These are phyloP conservation scores for Aspergillus bombycis DNA, from an alignment of 2,329 filamentous ascomycete genomes.

Conservation along the genomic window DNA sequence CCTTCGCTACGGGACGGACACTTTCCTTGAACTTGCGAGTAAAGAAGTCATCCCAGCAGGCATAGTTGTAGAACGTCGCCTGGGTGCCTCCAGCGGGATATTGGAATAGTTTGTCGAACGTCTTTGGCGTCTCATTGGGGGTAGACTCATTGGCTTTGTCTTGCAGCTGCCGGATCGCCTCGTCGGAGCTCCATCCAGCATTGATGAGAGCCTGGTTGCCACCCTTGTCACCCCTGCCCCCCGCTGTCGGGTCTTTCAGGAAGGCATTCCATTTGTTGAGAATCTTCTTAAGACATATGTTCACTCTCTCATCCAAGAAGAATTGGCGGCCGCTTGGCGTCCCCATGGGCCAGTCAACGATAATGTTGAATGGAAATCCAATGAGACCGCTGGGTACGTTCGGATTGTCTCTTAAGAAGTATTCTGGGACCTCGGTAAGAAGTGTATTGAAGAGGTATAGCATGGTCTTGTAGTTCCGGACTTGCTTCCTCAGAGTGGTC, in stretches of 20 bases:
- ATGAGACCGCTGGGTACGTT: conserved; percentile 8
- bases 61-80: neutral
- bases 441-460: conserved; percentile 13
- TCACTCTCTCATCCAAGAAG: conserved; percentile 3
- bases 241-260: neutral
- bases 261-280: neutral
- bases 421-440: conserved; percentile 7
- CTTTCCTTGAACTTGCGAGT: neutral
- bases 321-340: conserved; percentile 8
- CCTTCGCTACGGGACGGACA: neutral
- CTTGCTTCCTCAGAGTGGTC: conserved; percentile 11
- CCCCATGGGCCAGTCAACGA: conserved; percentile 12
- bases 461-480: conserved; percentile 14
- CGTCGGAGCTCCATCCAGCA: neutral
- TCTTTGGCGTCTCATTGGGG: neutral
- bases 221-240: neutral
- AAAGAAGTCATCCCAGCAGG: neutral
- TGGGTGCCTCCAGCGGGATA: neutral
- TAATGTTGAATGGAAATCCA: conserved; percentile 9
- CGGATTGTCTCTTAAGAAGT: neutral
- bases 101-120: neutral
- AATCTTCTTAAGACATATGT: neutral
- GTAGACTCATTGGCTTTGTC: neutral
- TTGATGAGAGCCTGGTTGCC: neutral
- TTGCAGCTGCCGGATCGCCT: neutral